Conservation (phyloP, 2,329 filamentous ascomycete species). For the Alternaria sp. region DNA sequence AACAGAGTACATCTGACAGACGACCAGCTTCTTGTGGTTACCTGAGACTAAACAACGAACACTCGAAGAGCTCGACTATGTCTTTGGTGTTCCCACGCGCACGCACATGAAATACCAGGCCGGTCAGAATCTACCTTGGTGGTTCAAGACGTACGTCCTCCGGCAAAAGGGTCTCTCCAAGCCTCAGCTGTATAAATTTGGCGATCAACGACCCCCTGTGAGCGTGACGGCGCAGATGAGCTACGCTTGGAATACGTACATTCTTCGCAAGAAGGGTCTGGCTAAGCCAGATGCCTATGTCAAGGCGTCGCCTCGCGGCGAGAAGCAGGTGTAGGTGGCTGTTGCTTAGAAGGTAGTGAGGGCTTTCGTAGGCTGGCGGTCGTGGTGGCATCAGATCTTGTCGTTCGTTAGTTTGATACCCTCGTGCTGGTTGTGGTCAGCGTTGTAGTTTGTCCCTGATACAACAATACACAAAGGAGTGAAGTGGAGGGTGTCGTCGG, state of each 20-base stretch:
- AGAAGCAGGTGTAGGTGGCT: constrained; percentile 28
- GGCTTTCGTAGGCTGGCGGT: too few relatives aligned
- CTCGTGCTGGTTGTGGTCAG: background rate
- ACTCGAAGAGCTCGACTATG: constrained; percentile 60
- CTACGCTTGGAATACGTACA: constrained; percentile 30
- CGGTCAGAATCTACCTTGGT: constrained; percentile 53
- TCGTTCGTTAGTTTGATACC: constrained; percentile 17
- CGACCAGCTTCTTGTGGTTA: constrained; percentile 60
- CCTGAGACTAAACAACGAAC: constrained; percentile 59
- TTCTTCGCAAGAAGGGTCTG: constrained; percentile 30
- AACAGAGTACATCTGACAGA: background rate
- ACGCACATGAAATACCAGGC: constrained; percentile 51
- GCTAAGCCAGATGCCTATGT: constrained; percentile 26
- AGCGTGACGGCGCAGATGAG: constrained; percentile 31
- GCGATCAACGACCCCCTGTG: constrained; percentile 24
- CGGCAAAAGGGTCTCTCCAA: constrained; percentile 46
- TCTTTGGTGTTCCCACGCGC: constrained; percentile 57
- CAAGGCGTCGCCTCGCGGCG: constrained; percentile 19
- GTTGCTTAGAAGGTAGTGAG: background rate
- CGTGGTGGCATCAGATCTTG: background rate
- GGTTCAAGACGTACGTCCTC: constrained; percentile 56
- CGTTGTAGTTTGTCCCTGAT: background rate
- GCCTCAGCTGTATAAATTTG: constrained; percentile 52
- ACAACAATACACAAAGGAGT: background rate
- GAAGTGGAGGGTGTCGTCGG: background rate